These are phyloP conservation scores for Stylonectria norvegica DNA, from an alignment of 2,329 filamentous ascomycete genomes.

Conservation along the genomic window DNA sequence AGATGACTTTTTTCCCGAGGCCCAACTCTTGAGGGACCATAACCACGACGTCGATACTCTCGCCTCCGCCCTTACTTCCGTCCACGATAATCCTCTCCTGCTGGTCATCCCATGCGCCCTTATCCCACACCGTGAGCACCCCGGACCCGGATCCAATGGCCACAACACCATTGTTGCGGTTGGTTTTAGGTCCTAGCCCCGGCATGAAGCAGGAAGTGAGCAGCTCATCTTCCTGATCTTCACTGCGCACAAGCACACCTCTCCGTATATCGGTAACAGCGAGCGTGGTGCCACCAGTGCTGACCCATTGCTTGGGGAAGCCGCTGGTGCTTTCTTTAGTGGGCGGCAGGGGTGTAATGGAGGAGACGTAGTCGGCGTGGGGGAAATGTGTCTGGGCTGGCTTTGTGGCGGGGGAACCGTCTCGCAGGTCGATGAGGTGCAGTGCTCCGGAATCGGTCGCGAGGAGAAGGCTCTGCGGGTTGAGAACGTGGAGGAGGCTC, in stretches of 20 bases:
- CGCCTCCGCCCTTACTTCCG: conserved; percentile 58
- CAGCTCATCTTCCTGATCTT: conserved; percentile 92
- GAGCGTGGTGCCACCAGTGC: conserved; percentile 85
- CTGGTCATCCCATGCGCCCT: conserved; percentile 91
- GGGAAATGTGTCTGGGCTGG: conserved; percentile 80
- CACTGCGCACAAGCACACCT: conserved; percentile 82
- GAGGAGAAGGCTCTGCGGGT: conserved; percentile 82
- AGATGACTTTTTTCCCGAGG: conserved; percentile 69
- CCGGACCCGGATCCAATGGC: conserved; percentile 75
- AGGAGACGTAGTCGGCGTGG: conserved; percentile 90
- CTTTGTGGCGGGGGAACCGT: conserved; percentile 54
- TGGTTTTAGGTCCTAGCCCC: conserved; percentile 66
- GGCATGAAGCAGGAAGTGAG: conserved; percentile 77
- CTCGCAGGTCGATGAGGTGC: conserved; percentile 81
- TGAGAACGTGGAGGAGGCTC: conserved; percentile 76
- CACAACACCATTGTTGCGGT: conserved; percentile 67
- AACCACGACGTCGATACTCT: conserved; percentile 76
- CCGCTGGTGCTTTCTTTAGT: conserved; percentile 79
- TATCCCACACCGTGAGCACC: conserved; percentile 89
- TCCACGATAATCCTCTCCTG: conserved; percentile 83
- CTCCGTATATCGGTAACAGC: conserved; percentile 84
- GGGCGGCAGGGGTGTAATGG: conserved; percentile 77
- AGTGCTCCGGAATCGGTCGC: conserved; percentile 87
- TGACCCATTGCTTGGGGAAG: conserved; percentile 91
- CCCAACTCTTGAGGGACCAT: conserved; percentile 68